Conservation (phyloP, 2,329 filamentous ascomycete species). For the Talaromyces rugulosus region DNA sequence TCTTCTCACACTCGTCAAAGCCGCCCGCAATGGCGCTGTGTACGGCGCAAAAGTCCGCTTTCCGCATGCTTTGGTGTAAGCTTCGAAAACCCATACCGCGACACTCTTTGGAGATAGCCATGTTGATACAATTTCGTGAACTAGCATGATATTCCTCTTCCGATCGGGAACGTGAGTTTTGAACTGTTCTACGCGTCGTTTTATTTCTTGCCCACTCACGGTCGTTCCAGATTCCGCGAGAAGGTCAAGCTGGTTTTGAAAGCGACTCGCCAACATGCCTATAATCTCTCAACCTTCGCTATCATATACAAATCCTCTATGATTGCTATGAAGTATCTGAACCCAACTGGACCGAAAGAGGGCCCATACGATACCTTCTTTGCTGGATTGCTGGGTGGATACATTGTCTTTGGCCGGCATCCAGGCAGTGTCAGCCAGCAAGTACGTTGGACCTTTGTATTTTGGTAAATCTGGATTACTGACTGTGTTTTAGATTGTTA, state of each 20-base stretch:
- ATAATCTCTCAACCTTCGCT: conserved; percentile 87
- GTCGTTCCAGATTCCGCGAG: conserved; percentile 56
- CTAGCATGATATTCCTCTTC: conserved; percentile 93
- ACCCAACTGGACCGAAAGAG: conserved; percentile 49
- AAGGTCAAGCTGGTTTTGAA: conserved; percentile 74
- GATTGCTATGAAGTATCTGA: conserved; percentile 64
- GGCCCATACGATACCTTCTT: conserved; percentile 79
- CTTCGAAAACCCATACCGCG: not conserved
- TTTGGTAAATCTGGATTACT: not conserved
- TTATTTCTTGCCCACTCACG: not conserved
- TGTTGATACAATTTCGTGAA: not conserved
- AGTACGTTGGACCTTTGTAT: conserved; percentile 22
- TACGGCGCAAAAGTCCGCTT: conserved; percentile 98
- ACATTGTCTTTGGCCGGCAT: conserved; percentile 81
- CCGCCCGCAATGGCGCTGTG: conserved; percentile 90
- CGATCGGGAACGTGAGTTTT: conserved; percentile 74
- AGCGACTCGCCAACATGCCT: conserved; percentile 85
- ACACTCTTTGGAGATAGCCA: not conserved
- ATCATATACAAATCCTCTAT: conserved; percentile 83
- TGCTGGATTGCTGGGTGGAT: conserved; percentile 83
- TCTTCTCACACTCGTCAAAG: conserved; percentile 80
- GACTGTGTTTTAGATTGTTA: conserved; percentile 68
- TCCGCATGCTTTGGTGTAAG: conserved; percentile 86
- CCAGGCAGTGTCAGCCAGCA: conserved; percentile 81
- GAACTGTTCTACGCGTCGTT: not conserved